These are phyloP conservation scores for Saturnispora quitensis DNA, from an alignment of 805 yeast species.

Conservation along the genomic window DNA sequence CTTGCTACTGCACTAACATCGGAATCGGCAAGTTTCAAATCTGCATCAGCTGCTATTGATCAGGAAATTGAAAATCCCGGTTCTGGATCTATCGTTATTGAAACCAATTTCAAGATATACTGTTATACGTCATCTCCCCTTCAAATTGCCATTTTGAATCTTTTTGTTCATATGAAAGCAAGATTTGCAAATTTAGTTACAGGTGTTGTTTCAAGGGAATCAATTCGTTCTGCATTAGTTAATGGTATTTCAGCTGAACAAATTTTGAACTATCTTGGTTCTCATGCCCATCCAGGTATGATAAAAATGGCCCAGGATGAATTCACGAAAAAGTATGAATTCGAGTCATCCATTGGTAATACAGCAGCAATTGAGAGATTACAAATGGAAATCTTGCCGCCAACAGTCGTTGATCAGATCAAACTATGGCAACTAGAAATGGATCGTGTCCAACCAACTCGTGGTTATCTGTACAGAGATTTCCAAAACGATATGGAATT, in stretches of 20 bases:
- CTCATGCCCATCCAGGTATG: constrained; percentile 95
- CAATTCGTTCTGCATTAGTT: constrained; percentile 70
- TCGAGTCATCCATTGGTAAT: constrained; percentile 39
- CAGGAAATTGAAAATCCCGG: constrained; percentile 40
- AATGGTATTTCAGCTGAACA: constrained; percentile 96
- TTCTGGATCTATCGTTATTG: constrained; percentile 73
- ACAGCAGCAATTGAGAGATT: constrained; percentile 35
- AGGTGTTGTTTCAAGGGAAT: constrained; percentile 88
- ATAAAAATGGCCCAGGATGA: constrained; percentile 60
- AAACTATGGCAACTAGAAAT: constrained; percentile 92
- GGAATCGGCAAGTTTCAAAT: constrained; percentile 60
- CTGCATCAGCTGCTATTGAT: constrained; percentile 70
- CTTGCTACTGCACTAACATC: constrained; percentile 85
- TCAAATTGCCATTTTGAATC: constrained; percentile 84
- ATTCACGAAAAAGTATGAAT: constrained; percentile 57
- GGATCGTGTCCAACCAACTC: constrained; percentile 81
- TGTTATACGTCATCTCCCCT: constrained; percentile 91
- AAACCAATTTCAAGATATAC: constrained; percentile 87
- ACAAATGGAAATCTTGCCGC: constrained; percentile 64
- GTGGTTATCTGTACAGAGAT: constrained; percentile 83
- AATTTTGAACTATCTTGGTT: constrained; percentile 76
- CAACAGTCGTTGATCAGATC: constrained; percentile 95
- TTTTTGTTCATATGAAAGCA: constrained; percentile 78
- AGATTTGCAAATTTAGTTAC: constrained; percentile 88
- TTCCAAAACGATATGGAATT: constrained; percentile 73